Percentiles rank a stretch among this genome's conserved stretches.
These are phyloP conservation scores for Echinosophora koreensis DNA, from an alignment of 306 rosid genomes.

Conservation along the genomic window DNA sequence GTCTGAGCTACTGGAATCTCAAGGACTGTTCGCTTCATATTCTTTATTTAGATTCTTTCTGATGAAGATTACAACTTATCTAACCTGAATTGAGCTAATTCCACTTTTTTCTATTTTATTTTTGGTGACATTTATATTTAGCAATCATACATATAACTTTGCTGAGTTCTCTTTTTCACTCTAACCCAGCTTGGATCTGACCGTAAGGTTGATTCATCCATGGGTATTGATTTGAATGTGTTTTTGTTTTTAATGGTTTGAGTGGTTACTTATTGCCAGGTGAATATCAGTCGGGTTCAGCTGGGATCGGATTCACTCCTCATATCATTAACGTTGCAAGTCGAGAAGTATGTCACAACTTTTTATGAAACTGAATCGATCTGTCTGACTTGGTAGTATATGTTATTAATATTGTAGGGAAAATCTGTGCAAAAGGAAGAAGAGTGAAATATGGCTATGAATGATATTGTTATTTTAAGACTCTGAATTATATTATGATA, in stretches of 20 bases:
- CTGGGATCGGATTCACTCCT: conserved; percentile 94
- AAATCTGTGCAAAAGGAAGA: conserved; percentile 25
- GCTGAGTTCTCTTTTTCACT: neutral
- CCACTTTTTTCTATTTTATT: neutral
- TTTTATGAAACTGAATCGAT: conserved; percentile 29
- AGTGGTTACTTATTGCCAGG: conserved; percentile 63
- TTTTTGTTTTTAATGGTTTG: conserved; percentile 41
- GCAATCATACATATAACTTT: neutral
- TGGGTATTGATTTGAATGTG: neutral
- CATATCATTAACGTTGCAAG: conserved; percentile 75
- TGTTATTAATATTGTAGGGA: neutral
- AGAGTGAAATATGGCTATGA: conserved; percentile 1
- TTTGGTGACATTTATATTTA: conserved; percentile 7
- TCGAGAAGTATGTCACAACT: conserved; percentile 80
- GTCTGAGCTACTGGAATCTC: neutral
- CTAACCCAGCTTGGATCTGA: neutral
- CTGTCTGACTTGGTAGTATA: neutral
- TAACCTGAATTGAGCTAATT: conserved; percentile 4
- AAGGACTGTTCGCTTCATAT: neutral
- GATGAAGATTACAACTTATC: conserved; percentile 1
- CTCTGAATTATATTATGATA: conserved; percentile 1
- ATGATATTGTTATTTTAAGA: conserved; percentile 17
- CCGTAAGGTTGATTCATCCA: neutral
- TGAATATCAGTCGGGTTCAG: conserved; percentile 76
- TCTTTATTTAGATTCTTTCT: conserved; percentile 16